phyloP scores from a whole-genome alignment of 2,329 filamentous ascomycete genomes.

The Xylaria sp. region DNA sequence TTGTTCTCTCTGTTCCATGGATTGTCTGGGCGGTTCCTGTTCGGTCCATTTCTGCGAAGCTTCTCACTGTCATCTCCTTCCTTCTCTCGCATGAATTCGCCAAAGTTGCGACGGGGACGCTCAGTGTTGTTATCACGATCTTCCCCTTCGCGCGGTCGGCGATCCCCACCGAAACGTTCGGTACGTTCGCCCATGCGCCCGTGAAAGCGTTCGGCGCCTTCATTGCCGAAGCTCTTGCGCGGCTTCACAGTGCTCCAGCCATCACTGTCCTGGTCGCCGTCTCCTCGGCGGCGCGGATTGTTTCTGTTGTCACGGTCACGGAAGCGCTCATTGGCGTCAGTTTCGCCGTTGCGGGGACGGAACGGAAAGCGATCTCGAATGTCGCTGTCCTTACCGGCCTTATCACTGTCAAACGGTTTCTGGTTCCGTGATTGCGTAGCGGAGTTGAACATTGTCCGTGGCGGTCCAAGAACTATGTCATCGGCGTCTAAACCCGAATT shows the following conservation, averaged over 20 bases:
- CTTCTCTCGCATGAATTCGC: slow-evolving; percentile 59
- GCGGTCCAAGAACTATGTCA: slow-evolving; percentile 86
- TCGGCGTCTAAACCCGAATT: slow-evolving; percentile 68
- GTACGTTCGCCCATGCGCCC: slow-evolving; percentile 69
- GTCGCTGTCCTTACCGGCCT: slow-evolving; percentile 62
- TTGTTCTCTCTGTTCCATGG: slow-evolving; percentile 78
- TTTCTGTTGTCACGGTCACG: slow-evolving; percentile 58
- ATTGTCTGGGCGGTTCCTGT: slow-evolving; percentile 73
- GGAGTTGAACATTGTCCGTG: slow-evolving; percentile 84
- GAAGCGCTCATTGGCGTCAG: slow-evolving; percentile 54
- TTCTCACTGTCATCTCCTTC: slow-evolving; percentile 64
- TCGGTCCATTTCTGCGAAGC: slow-evolving; percentile 71
- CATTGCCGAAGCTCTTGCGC: slow-evolving; percentile 77
- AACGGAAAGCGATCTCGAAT: slow-evolving; percentile 70
- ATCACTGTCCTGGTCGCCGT: slow-evolving; percentile 71
- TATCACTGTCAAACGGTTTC: slow-evolving; percentile 65
- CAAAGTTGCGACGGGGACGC: slow-evolving; percentile 61
- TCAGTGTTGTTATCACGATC: slow-evolving; percentile 66
- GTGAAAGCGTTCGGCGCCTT: slow-evolving; percentile 77
- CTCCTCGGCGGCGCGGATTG: slow-evolving; percentile 64
- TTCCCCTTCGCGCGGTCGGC: slow-evolving; percentile 56
- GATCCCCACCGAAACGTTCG: slow-evolving; percentile 55
- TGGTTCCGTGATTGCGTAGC: slow-evolving; percentile 66
- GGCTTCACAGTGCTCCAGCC: slow-evolving; percentile 81
- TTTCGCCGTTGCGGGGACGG: slow-evolving; percentile 62